Percentiles rank a stretch among this genome's conserved stretches.
Conservation (phyloP, 495 filamentous ascomycete genomes). For the Pyrenula massariospora region DNA sequence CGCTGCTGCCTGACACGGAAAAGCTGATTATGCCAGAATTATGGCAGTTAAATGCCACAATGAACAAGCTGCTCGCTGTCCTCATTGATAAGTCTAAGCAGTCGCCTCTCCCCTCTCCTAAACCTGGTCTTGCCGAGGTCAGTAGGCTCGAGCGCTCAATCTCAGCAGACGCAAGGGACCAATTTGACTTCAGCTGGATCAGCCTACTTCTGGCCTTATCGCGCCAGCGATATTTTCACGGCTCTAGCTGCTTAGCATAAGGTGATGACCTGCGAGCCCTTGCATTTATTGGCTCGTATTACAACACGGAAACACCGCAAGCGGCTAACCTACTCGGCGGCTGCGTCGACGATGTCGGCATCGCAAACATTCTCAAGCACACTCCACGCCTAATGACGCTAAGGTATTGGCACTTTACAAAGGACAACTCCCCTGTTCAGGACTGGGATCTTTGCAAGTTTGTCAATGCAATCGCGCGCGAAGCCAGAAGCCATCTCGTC, state of each 20-base stretch:
- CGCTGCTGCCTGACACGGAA: conserved; percentile 22
- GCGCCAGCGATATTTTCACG: conserved; percentile 13
- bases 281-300: conserved; percentile 8
- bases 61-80: conserved; percentile 15
- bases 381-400: conserved; percentile 19
- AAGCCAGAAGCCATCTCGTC: conserved; percentile 20
- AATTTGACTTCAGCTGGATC: conserved; percentile 13
- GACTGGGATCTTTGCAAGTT: conserved; percentile 26
- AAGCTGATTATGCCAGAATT: conserved; percentile 12
- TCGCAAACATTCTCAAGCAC: conserved; percentile 22
- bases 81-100: conserved; percentile 12
- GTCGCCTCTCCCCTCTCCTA: conserved; percentile 2
- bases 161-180: conserved; percentile 6
- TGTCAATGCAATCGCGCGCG: conserved; percentile 17
- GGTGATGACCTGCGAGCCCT: conserved; percentile 1
- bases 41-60: conserved; percentile 13
- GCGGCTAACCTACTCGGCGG: conserved; percentile 11
- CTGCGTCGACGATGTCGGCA: conserved; percentile 20
- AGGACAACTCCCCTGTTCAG: conserved; percentile 6
- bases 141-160: conserved; percentile 11
- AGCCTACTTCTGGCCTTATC: conserved; percentile 18
- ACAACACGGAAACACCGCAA: conserved; percentile 14
- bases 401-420: conserved; percentile 16
- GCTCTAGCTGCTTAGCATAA: conserved; percentile 11
- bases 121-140: conserved; percentile 11